Evolutionary conservation across 208 protist species (phyloP).

Genomic region (Ichthyophonus hoferi): DNA sequence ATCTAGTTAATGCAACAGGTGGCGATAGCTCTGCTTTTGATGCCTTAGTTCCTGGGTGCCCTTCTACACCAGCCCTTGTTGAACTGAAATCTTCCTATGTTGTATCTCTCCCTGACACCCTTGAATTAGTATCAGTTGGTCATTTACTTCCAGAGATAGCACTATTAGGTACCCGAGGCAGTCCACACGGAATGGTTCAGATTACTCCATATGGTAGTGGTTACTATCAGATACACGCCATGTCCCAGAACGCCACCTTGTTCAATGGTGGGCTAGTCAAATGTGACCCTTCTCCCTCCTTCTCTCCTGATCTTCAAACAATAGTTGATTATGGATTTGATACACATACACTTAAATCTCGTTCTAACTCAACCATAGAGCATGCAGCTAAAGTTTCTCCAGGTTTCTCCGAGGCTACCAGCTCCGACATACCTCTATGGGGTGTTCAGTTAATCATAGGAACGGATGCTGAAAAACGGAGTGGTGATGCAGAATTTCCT

Average conservation of each 20-base stretch:
- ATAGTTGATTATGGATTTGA: conserved; percentile 1
- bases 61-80: neutral
- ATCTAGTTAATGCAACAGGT: conserved; percentile 18
- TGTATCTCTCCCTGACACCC: neutral
- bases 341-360: neutral
- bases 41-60: neutral
- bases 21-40: neutral
- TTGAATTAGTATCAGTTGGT: neutral
- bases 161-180: neutral
- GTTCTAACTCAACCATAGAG: neutral
- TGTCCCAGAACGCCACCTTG: conserved; percentile 13
- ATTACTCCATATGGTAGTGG: conserved; percentile 19
- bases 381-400: neutral
- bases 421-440: neutral
- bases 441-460: conserved; percentile 10
- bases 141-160: neutral
- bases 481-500: neutral
- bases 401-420: neutral
- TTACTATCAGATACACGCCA: conserved; percentile 23
- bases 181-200: conserved; percentile 17
- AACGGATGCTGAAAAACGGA: neutral
- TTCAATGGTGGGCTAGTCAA: conserved; percentile 8
- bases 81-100: conserved; percentile 26
- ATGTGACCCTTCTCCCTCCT: neutral
- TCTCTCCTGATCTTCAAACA: neutral